These are phyloP conservation scores for Yamadazyma jaroonii DNA, from an alignment of 1,139 yeast genomes.

Conservation along the genomic window DNA sequence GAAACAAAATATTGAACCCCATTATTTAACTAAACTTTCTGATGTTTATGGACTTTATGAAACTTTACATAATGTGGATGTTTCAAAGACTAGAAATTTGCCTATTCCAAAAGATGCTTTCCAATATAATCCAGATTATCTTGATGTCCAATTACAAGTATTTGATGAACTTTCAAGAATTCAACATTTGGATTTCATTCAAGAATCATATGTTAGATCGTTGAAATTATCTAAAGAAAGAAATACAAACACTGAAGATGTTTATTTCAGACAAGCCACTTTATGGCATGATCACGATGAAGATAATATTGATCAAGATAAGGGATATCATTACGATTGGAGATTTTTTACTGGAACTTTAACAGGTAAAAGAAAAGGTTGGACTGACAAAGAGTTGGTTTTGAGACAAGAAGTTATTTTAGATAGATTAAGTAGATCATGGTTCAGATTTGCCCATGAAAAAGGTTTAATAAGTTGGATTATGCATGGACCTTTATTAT, in stretches of 20 bases:
- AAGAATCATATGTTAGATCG: slow-evolving; percentile 20
- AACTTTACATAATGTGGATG: slow-evolving; percentile 13
- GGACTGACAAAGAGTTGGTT: slow-evolving; percentile 19
- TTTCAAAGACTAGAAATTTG: slow-evolving; percentile 8
- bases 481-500: slow-evolving; percentile 33
- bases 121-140: slow-evolving; percentile 15
- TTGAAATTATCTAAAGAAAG: slow-evolving; percentile 18
- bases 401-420: slow-evolving; percentile 23
- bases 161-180: slow-evolving; percentile 13
- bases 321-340: slow-evolving; percentile 67
- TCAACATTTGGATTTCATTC: slow-evolving; percentile 9
- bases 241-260: slow-evolving; percentile 18
- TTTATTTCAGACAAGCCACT: slow-evolving; percentile 22
- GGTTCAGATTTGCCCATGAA: slow-evolving; percentile 31
- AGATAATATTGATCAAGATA: slow-evolving; percentile 15
- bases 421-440: slow-evolving; percentile 25
- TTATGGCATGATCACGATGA: slow-evolving; percentile 13
- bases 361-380: slow-evolving; percentile 15
- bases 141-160: slow-evolving; percentile 17
- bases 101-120: slow-evolving; percentile 19
- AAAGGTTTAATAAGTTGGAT: slow-evolving; percentile 35
- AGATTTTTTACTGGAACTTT: slow-evolving; percentile 58
- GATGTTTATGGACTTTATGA: slow-evolving; percentile 20
- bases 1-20: slow-evolving; percentile 12
- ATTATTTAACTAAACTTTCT: slow-evolving; percentile 10